Evolutionary conservation across 768 basidiomycete genomes (phyloP).

Genomic region (Trametes cubensis): DNA sequence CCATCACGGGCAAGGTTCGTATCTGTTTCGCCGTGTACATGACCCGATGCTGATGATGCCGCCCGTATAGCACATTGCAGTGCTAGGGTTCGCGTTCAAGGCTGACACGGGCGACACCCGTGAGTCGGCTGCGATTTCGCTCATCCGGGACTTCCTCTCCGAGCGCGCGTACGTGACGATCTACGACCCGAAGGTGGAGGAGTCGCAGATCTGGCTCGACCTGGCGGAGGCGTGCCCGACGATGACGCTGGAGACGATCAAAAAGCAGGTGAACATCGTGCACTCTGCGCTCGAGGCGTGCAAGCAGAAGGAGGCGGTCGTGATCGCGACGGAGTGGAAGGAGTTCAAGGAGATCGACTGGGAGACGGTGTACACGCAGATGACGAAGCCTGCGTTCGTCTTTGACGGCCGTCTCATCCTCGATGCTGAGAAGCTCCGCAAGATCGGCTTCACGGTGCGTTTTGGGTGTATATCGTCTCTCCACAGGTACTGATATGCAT

Average conservation of each 20-base stretch:
- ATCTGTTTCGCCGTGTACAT: background rate
- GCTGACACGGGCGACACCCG: constrained; percentile 99
- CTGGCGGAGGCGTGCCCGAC: constrained; percentile 69
- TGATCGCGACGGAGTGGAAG: constrained; percentile 97
- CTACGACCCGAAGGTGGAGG: constrained; percentile 89
- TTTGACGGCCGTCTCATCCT: constrained; percentile 93
- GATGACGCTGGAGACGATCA: constrained; percentile 65
- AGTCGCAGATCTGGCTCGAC: constrained; percentile 86
- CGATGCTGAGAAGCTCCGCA: constrained; percentile 73
- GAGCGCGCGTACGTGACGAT: constrained; percentile 87
- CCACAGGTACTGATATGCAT: background rate
- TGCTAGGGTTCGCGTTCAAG: constrained; percentile 98
- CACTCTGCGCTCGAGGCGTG: constrained; percentile 84
- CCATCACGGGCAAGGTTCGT: constrained; percentile 89
- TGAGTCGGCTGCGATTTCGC: constrained; percentile 93
- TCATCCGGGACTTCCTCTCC: constrained; percentile 90
- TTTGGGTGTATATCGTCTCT: background rate
- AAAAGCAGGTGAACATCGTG: constrained; percentile 85
- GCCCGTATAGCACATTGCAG: constrained; percentile 74
- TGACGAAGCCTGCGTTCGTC: constrained; percentile 99
- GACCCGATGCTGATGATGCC: background rate
- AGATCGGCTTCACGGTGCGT: constrained; percentile 88
- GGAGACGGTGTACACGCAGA: constrained; percentile 77
- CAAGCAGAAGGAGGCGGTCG: constrained; percentile 86
- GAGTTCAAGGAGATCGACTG: constrained; percentile 95